Percentiles rank a stretch among this genome's conserved stretches.
phyloP scores from a whole-genome alignment of 2,329 filamentous ascomycete species.

The Coniochaeta sp. region DNA sequence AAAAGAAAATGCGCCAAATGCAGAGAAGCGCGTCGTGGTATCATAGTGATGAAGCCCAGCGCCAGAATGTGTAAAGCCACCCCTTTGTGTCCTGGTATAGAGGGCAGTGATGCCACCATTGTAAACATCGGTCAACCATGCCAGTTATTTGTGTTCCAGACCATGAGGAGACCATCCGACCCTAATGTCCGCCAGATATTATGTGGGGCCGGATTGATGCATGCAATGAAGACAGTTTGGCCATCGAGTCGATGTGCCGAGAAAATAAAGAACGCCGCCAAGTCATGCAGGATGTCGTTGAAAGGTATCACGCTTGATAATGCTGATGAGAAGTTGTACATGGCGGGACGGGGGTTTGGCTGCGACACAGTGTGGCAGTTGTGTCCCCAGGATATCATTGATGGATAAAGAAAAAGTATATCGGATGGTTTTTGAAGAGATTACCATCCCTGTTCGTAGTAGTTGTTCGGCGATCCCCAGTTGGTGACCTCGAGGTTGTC shows the following conservation, averaged over 20 bases:
- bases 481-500: constrained; percentile 49
- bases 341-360: constrained; percentile 10
- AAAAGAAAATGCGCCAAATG: not conserved
- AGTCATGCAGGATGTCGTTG: constrained; percentile 15
- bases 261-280: constrained; percentile 11
- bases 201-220: constrained; percentile 11
- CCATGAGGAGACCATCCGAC: constrained; percentile 12
- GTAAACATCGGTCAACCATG: constrained; percentile 15
- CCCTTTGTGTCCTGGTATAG: constrained; percentile 1
- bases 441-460: constrained; percentile 1
- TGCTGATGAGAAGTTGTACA: constrained; percentile 14
- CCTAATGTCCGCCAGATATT: constrained; percentile 7
- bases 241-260: constrained; percentile 3
- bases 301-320: constrained; percentile 9
- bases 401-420: not conserved
- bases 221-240: constrained; percentile 9
- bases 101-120: constrained; percentile 16
- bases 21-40: not conserved
- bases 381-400: not conserved
- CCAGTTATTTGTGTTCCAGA: constrained; percentile 8
- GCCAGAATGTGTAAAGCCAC: not conserved
- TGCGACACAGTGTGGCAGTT: constrained; percentile 8
- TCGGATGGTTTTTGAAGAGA: not conserved
- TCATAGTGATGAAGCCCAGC: not conserved
- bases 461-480: not conserved